These are phyloP conservation scores for Paspalum notatum DNA, from an alignment of 176 grass and related monocot species.

Conservation along the genomic window DNA sequence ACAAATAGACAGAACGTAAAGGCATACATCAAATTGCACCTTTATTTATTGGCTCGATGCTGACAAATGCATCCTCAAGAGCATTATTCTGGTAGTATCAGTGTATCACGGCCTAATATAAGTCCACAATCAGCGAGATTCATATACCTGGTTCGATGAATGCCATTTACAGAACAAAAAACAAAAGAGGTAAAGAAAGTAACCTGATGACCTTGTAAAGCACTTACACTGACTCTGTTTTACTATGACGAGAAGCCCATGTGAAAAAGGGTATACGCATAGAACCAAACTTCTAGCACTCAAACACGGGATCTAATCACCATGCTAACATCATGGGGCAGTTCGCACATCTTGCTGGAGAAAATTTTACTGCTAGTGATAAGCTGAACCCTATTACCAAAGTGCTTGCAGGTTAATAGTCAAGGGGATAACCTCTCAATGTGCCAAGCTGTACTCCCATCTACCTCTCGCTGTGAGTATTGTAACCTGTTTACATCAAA, in stretches of 20 bases:
- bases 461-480: constrained; percentile 53
- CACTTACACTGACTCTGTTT: not conserved
- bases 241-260: not conserved
- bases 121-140: not conserved
- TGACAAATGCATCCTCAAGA: not conserved
- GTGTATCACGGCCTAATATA: not conserved
- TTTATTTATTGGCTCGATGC: not conserved
- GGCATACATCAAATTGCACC: not conserved
- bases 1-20: not conserved
- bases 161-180: not conserved
- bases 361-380: constrained; percentile 24
- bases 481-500: constrained; percentile 55
- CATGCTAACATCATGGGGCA: constrained; percentile 19
- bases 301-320: constrained; percentile 57
- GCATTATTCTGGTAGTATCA: not conserved
- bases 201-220: not conserved
- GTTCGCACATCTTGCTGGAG: constrained; percentile 36
- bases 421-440: constrained; percentile 80
- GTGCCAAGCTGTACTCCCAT: constrained; percentile 60
- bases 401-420: constrained; percentile 40
- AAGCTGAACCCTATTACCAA: constrained; percentile 53
- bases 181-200: not conserved
- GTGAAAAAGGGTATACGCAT: not conserved
- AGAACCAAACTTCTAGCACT: constrained; percentile 23
- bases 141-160: constrained; percentile 1